Evolutionary conservation across 176 grass and related monocot species (phyloP), one percentile per base, ranked within the genome.

Genomic region (Panicum miliaceum): DNA sequence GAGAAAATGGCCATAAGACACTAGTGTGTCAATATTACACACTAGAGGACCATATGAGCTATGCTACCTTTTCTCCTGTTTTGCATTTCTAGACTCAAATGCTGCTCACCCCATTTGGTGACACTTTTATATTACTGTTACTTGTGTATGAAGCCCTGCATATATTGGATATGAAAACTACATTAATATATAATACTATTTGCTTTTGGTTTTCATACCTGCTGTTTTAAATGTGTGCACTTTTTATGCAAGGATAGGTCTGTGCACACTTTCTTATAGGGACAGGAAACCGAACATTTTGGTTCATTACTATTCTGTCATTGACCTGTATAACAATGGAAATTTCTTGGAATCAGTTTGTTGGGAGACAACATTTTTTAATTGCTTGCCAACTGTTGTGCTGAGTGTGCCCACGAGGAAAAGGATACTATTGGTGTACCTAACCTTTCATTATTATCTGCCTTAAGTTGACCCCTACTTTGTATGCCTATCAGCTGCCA

Each of bases 341-440:
- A 68, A 37, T 80, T 68, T 23, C 6, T 46, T 43, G n/a, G 47
- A 36, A 73, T 83, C 16, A 46, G 29, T 64, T 43, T 61, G 19
- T 70, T 81, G 35, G 61, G 61, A 84, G 43, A 84, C 8, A 68
- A 6, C 8, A 67, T 64, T 19, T 53, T 71, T 82, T 61, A 71
- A 73, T 83, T 86, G 58, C n/a, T 84, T 66, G 23, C 82, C 66
- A 86, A 82, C 58, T 86, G 32, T 59, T 61, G 12, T 56, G 38
- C 48, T 83, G 46, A 68, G 29, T 82, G 37, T 40, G 78, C 20
- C 19, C 29, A 54, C 10, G 8, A 40, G 32, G 27, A 51, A 64
- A 81, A 71, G 23, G 15, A 65, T 20, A 12, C 41, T 29, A 34
- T 35, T 83, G 48, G 79, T 61, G 37, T 40, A 66, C 75, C 79